A percentile compares a stretch with the other conserved stretches of the same genome.
Evolutionary conservation across 208 protist species (phyloP).

Genomic region (Herpetomonas samuelpessoai): DNA sequence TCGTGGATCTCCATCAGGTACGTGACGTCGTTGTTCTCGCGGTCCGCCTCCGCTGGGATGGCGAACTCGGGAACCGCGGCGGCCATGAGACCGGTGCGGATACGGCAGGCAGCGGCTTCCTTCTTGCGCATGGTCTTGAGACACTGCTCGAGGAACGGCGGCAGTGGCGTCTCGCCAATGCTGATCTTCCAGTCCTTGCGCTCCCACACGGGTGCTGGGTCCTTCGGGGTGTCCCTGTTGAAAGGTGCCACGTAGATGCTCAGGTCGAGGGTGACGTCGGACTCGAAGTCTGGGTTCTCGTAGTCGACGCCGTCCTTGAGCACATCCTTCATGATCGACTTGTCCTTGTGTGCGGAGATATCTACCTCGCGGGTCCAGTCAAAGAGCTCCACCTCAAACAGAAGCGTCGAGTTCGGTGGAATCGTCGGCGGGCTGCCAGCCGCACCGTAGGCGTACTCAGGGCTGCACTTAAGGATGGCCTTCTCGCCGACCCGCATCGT

Average conservation of each 20-base stretch:
- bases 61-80: conserved; percentile 47
- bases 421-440: conserved; percentile 80
- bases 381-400: conserved; percentile 92
- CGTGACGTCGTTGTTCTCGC: conserved; percentile 29
- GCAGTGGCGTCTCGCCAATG: conserved; percentile 63
- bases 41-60: conserved; percentile 39
- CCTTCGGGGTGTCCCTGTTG: conserved; percentile 24
- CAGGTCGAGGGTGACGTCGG: conserved; percentile 57
- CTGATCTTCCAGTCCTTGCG: conserved; percentile 41
- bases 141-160: conserved; percentile 68
- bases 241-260: conserved; percentile 46
- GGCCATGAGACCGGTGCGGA: conserved; percentile 35
- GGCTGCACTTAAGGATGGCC: conserved; percentile 56
- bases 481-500: conserved; percentile 91
- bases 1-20: conserved; percentile 71
- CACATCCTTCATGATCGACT: conserved; percentile 74
- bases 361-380: conserved; percentile 77
- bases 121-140: conserved; percentile 67
- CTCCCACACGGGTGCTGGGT: conserved; percentile 39
- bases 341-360: conserved; percentile 69
- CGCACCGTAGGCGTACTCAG: conserved; percentile 86
- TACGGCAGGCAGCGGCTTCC: conserved; percentile 66
- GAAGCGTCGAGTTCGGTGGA: conserved; percentile 80
- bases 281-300: conserved; percentile 82
- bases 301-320: conserved; percentile 69